Percentiles rank a stretch among this genome's conserved stretches.
Conservation (phyloP, 495 filamentous ascomycete species). For the Ascobolus immersus region DNA sequence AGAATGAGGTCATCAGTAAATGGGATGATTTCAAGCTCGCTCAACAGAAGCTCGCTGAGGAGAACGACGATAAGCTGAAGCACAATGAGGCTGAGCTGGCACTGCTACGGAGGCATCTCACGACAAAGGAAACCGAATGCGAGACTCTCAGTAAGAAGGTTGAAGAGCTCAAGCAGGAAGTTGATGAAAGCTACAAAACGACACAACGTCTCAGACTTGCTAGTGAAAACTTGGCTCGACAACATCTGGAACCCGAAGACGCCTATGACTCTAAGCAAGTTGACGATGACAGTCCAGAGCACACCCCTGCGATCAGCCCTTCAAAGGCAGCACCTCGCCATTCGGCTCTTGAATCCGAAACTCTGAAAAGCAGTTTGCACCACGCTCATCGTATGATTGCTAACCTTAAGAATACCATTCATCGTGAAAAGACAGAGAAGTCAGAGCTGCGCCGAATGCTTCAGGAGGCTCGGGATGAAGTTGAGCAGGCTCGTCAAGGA, state of each 20-base stretch:
- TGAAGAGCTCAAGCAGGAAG: slow-evolving; percentile 71
- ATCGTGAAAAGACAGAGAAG: slow-evolving; percentile 95
- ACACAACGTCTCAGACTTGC: slow-evolving; percentile 32
- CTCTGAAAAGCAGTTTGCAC: slow-evolving; percentile 70
- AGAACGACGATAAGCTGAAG: slow-evolving; percentile 46
- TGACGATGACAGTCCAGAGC: slow-evolving; percentile 55
- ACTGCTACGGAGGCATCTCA: slow-evolving; percentile 46
- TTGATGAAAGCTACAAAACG: slow-evolving; percentile 20
- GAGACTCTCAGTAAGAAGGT: slow-evolving; percentile 49
- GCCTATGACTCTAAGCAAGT: slow-evolving; percentile 18
- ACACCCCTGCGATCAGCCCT: slow-evolving; percentile 72
- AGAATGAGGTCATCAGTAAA: slow-evolving; percentile 49
- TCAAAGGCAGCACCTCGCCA: slow-evolving; percentile 77
- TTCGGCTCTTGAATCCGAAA: slow-evolving; percentile 74
- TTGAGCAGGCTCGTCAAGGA: slow-evolving; percentile 54
- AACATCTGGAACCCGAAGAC: slow-evolving; percentile 31
- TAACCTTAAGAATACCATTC: slow-evolving; percentile 74
- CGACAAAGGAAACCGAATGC: slow-evolving; percentile 48
- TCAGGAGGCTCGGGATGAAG: slow-evolving; percentile 80
- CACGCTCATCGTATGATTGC: slow-evolving; percentile 94
- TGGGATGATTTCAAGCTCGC: slow-evolving; percentile 63
- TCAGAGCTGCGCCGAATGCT: slow-evolving; percentile 84
- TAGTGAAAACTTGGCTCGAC: slow-evolving; percentile 30
- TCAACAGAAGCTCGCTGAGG: slow-evolving; percentile 54
- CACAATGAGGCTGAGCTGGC: slow-evolving; percentile 72